Evolutionary conservation across 352 stramenopile genomes (phyloP), one percentile per base, ranked within the genome.

Genomic region (Peronosclerospora sorghi): DNA sequence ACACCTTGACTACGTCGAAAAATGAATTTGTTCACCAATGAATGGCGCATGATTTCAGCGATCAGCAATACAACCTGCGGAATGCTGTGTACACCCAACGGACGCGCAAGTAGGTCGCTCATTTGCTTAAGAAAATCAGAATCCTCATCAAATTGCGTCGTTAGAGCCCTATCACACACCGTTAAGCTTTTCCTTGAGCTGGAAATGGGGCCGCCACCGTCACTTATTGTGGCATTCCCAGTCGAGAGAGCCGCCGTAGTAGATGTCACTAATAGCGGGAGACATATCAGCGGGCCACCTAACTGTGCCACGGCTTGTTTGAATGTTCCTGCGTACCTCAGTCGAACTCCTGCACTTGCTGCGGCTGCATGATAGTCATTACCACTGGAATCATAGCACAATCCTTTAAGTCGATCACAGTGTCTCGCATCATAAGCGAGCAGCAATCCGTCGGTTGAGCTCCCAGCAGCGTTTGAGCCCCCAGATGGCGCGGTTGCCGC

Each of bases 1-100:
- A 91, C 75, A 20, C 73, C 75, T 61, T 86, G 74, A 41, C 78
- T 74, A 24, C 78, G 68, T 38, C 78, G 71, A 32, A 86, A 91
- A 18, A 82, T 86, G 53, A 89, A 86, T 48, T 92, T 89, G 61
- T 92, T 92, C 23, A 89, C 74, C 15, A 83, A 61, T 21, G 79
- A 92, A 50, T 89, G 76, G 20, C 79, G 74, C 68, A 92, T 84
- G 43, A 87, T 88, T 46, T 92, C 79, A 4, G 74, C 79, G 21
- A 92, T 69, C 15, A 92, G 41, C 19, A 83, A 45, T 8, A 92
- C 62, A 15, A 89, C 76, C 41, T 85, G 85, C 1, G 76, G 71
- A 27, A 92, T 72, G 46, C 63, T 82, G 27, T 53, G 67, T 15
- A 77, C 56, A 9, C 76, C 76, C 28, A 92, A 64, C 4, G 78